Base-by-base conservation (phyloP, 2,329 filamentous ascomycete genomes). In the Sclerotinia sclerotiorum region DNA sequence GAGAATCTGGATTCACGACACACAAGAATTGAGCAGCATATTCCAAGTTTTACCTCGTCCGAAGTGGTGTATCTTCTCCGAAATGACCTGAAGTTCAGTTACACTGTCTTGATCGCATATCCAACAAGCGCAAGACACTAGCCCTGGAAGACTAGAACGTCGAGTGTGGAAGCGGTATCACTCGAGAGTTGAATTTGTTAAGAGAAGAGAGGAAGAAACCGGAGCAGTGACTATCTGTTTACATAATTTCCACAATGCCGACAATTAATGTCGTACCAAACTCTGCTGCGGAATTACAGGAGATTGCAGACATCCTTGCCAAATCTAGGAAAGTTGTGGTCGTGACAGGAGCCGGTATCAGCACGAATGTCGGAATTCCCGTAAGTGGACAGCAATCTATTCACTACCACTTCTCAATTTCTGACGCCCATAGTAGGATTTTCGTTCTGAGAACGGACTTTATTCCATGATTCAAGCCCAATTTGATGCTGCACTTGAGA, bases 321-420 rank as follows among this genome's bases (percentile, higher is more conserved):
- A 88, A 87, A 76, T 85, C 89, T 15, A 85, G 84, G 70, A 91
- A 90, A 76, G 83, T 91, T n/a, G 83, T 92, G 11, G 86, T 92
- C 27, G 82, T 92, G 44, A 92, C 90, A 0, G 89, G 90, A 62
- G 89, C 89, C 61, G 89, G 89, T 65, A 92, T 92, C 76, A 90
- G 88, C 76, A 92, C 90, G 63, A 92, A 91, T 76, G 91, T 88
- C 71, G 90, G 90, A 67, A 92, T 92, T 76, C 89, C 89, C 63
- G 89, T 91, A 81, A 75, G 84, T 77, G 17, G 54, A 35, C 46
- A 19, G 32, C 13, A n/a, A 24, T 2, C 32, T 5, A n/a, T 24
- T 32, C 24, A 46, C 7, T 11, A 3, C 39, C 39, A 39, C 21
- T n/a, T 63, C 17, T 69, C 63, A 73, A 71, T 63, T 71, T 29